Evolutionary conservation across 345 rosid genomes (phyloP).

Genomic region (Viola odorata): DNA sequence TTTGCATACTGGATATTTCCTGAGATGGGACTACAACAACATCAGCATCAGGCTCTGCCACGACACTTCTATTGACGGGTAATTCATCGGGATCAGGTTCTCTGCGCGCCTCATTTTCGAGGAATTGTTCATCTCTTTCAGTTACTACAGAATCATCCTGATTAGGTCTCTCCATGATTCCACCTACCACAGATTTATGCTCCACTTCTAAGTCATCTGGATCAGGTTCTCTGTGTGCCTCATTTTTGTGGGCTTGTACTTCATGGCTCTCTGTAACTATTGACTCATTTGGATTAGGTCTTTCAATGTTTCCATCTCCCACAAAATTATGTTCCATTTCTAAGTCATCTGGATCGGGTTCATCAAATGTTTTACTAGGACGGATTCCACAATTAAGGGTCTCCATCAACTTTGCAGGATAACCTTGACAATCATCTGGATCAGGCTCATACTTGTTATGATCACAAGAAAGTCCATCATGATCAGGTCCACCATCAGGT

Average conservation of each 20-base stretch:
- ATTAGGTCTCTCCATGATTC: conserved; percentile 14
- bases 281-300: conserved; percentile 14
- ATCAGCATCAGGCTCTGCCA: conserved; percentile 36
- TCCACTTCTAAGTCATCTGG: conserved; percentile 42
- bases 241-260: conserved; percentile 15
- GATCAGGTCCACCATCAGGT: conserved; percentile 26
- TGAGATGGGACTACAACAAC: conserved; percentile 18
- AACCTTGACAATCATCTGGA: conserved; percentile 7
- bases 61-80: conserved; percentile 15
- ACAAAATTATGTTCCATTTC: conserved; percentile 14
- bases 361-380: conserved; percentile 24
- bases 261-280: conserved; percentile 25
- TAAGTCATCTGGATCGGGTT: conserved; percentile 60
- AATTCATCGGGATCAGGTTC: conserved; percentile 22
- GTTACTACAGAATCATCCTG: conserved; percentile 8
- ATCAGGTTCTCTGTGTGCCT: conserved; percentile 31
- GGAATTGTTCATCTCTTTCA: conserved; percentile 18
- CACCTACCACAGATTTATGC: conserved; percentile 11
- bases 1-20: conserved; percentile 35
- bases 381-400: conserved; percentile 11
- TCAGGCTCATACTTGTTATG: conserved; percentile 9
- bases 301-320: conserved; percentile 12
- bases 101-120: conserved; percentile 6
- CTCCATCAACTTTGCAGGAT: conserved; percentile 4
- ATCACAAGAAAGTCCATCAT: conserved; percentile 26